Base-by-base conservation (phyloP, 129 eudicot genomes). In the Ambrosia trifida region DNA sequence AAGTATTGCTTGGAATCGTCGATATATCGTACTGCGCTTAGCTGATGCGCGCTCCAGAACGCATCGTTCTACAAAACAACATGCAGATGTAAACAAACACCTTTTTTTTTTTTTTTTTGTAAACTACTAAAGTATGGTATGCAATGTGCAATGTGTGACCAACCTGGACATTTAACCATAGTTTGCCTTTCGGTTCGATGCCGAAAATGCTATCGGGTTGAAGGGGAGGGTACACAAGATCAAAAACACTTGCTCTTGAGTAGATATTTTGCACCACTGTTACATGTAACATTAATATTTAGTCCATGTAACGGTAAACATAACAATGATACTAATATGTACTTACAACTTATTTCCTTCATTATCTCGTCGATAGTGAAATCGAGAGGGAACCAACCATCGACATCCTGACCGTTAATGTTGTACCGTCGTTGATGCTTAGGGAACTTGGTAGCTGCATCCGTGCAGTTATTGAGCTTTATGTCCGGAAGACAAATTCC, bases 161-260 rank as follows among this genome's bases (percentile, higher is more conserved):
- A 14, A 92, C 98, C 98, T 94, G 87, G 74, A 90, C 85, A 72
- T 94, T 89, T 41, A 94, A 38, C 99, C 99, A 94, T 17, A 90
- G 64, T 35, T 19, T 54, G 54, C 81, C 86, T 43, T 64, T 80
- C 0, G 77, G 81, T 46, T 80, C 75, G 9, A 75, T 58, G n/a
- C 35, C 80, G 2, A 30, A 10, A 28, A 87, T 30, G 40, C 86
- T 81, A 44, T 76, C 81, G 1, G 91, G 89, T 40, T 75, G 28
- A 1, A 45, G 6, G 5, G 79, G 40, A 43, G 78, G 80, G 50
- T 19, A 73, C 18, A 62, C 51, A 5, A 76, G 85, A 61, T 94
- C 99, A 1, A 85, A 89, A 32, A 46, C 63, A 46, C 24, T 56
- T 41, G 88, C 50, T 65, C 99, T 88, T 36, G 85, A 66, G 51